phyloP scores from a whole-genome alignment of 2,329 filamentous ascomycete genomes.

The Verticillium nonalfalfae region DNA sequence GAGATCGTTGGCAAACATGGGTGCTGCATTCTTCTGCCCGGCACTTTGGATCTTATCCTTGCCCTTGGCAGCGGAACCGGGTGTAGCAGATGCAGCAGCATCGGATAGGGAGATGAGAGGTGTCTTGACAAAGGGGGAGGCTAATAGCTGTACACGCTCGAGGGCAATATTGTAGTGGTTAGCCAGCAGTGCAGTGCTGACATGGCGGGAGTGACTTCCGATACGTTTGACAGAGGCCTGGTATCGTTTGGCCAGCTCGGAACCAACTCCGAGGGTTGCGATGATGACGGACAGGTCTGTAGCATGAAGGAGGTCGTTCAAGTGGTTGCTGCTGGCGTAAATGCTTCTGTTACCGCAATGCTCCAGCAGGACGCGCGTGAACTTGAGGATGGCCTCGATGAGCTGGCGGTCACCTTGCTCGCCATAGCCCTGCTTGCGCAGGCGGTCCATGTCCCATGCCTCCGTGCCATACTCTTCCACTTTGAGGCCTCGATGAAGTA shows the following conservation, averaged over 20 bases:
- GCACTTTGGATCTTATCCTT: conserved; percentile 59
- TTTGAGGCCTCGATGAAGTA: conserved; percentile 51
- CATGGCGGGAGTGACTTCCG: conserved; percentile 54
- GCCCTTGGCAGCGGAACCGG: conserved; percentile 56
- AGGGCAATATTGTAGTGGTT: conserved; percentile 79
- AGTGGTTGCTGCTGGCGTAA: conserved; percentile 85
- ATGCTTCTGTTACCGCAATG: conserved; percentile 96
- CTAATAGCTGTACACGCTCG: conserved; percentile 78
- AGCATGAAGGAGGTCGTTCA: conserved; percentile 85
- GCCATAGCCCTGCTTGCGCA: conserved; percentile 57
- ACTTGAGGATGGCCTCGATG: conserved; percentile 72
- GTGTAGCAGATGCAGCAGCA: conserved; percentile 43
- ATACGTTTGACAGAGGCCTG: conserved; percentile 80
- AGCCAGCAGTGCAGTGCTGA: conserved; percentile 67
- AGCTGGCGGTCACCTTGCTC: conserved; percentile 75
- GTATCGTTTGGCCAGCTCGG: conserved; percentile 87
- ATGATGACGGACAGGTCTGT: conserved; percentile 75
- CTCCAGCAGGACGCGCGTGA: conserved; percentile 82
- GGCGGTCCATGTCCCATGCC: conserved; percentile 35
- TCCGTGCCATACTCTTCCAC: conserved; percentile 45
- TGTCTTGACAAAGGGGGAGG: conserved; percentile 75
- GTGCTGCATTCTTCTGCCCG: conserved; percentile 40
- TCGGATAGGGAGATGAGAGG: conserved; percentile 47
- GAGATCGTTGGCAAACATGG: conserved; percentile 78
- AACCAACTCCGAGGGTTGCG: conserved; percentile 70